Evolutionary conservation across 345 rosid genomes (phyloP).

Genomic region (Trapa bicornis): DNA sequence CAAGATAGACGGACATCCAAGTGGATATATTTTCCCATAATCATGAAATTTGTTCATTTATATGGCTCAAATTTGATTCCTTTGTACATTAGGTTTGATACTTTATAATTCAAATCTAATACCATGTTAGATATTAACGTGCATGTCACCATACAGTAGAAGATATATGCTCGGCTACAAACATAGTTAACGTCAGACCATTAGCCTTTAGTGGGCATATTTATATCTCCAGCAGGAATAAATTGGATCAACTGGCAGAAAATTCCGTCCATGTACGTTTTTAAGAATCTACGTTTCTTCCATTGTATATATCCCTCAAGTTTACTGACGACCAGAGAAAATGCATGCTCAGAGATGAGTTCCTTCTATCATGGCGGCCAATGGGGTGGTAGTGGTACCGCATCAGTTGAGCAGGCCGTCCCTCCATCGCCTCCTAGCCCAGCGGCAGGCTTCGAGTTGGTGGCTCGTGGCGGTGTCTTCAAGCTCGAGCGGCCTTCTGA

Average conservation of each 20-base stretch:
- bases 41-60: too few species aligned
- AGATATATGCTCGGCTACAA: not conserved
- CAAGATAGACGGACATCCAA: too few species aligned
- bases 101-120: too few species aligned
- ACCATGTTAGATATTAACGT: not conserved
- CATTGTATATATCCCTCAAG: not conserved
- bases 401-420: constrained; percentile 10
- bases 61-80: not conserved
- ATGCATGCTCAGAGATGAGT: constrained; percentile 31
- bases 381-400: constrained; percentile 10
- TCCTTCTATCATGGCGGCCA: constrained; percentile 35
- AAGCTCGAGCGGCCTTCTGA: constrained; percentile 46
- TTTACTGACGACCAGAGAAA: not conserved
- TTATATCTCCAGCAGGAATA: too few species aligned
- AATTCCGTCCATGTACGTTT: not conserved
- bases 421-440: constrained; percentile 22
- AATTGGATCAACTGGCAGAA: too few species aligned
- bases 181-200: not conserved
- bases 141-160: not conserved
- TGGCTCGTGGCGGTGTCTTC: constrained; percentile 18
- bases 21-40: too few species aligned
- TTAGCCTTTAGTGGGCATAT: too few species aligned
- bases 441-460: constrained; percentile 60
- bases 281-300: not conserved
- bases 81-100: not conserved